A percentile compares a stretch with the other conserved stretches of the same genome.
phyloP scores from a whole-genome alignment of 108 stramenopile species.

The Seminavis robusta region DNA sequence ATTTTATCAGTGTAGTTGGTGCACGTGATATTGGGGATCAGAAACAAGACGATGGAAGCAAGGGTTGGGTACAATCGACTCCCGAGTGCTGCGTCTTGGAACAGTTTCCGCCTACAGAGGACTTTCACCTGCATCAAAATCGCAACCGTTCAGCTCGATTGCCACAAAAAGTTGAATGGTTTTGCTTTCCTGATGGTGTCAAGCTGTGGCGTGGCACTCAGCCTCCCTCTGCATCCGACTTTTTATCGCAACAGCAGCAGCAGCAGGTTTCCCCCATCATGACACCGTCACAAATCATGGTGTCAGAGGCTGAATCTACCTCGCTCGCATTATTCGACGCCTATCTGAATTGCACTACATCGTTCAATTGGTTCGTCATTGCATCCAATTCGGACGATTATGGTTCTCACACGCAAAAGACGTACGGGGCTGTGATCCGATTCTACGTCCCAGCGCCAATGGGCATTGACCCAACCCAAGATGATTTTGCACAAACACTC shows the following conservation, averaged over 20 bases:
- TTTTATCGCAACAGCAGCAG: too few species aligned
- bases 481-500: conserved; percentile 69
- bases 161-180: conserved; percentile 80
- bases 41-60: conserved; percentile 58
- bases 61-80: conserved; percentile 79
- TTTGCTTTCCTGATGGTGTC: conserved; percentile 82
- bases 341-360: conserved; percentile 72
- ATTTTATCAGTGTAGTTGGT: conserved; percentile 77
- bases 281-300: too few species aligned
- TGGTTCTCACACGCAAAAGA: conserved; percentile 70
- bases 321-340: conserved; percentile 74
- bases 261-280: too few species aligned
- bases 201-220: conserved; percentile 72
- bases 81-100: conserved; percentile 78
- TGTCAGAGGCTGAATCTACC: too few species aligned
- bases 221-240: conserved; percentile 69
- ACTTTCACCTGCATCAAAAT: conserved; percentile 62
- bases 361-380: conserved; percentile 86
- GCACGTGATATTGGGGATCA: conserved; percentile 76
- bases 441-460: conserved; percentile 81
- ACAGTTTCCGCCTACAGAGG: conserved; percentile 72
- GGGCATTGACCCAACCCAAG: conserved; percentile 75
- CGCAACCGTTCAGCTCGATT: conserved; percentile 49
- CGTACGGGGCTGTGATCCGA: conserved; percentile 76
- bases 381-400: conserved; percentile 81